Conservation (phyloP, 164 flowering plant genomes). For the Sedum album region DNA sequence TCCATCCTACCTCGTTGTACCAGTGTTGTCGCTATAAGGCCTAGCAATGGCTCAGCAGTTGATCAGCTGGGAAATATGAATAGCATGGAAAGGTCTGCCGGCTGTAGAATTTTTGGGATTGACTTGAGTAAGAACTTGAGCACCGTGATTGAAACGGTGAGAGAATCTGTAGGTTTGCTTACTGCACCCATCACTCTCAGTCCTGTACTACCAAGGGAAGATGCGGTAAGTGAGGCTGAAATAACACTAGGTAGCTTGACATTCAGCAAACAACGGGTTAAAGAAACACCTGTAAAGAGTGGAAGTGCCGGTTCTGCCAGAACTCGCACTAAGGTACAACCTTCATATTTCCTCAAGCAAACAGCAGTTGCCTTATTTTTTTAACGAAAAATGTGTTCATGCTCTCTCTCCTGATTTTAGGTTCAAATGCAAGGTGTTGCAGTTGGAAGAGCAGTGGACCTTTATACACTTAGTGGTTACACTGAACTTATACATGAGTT, state of each 20-base stretch:
- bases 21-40: constrained; percentile 14
- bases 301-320: constrained; percentile 25
- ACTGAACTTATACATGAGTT: constrained; percentile 50
- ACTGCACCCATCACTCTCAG: constrained; percentile 7
- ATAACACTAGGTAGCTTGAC: constrained; percentile 8
- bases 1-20: constrained; percentile 11
- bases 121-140: constrained; percentile 35
- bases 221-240: constrained; percentile 13
- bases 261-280: constrained; percentile 20
- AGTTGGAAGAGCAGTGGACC: constrained; percentile 79
- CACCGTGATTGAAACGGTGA: constrained; percentile 14
- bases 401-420: constrained; percentile 19
- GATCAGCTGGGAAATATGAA: constrained; percentile 32
- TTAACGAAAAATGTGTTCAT: neutral
- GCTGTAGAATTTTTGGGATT: constrained; percentile 76
- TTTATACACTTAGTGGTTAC: constrained; percentile 40
- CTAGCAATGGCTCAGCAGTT: constrained; percentile 5
- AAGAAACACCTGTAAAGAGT: constrained; percentile 26
- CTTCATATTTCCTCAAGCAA: neutral
- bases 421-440: constrained; percentile 83
- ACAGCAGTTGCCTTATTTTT: neutral
- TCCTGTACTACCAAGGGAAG: constrained; percentile 13
- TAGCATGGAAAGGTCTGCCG: constrained; percentile 27
- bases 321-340: constrained; percentile 47
- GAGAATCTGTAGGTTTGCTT: constrained; percentile 1